Conservation (phyloP, 2,329 filamentous ascomycete species). For the Zasmidium angulare region DNA sequence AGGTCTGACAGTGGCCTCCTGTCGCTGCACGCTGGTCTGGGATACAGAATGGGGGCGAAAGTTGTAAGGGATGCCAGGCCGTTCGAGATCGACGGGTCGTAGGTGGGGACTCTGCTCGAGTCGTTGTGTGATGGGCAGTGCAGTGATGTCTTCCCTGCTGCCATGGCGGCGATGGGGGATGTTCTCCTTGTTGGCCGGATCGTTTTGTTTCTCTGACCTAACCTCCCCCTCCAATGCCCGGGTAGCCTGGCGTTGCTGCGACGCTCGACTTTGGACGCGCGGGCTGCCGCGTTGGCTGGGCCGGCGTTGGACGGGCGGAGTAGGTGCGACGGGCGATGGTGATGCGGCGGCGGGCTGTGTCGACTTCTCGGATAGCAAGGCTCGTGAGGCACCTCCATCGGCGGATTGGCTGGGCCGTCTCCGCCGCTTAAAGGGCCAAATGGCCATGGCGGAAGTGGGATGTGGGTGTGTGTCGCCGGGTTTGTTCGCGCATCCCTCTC, state of each 20-base stretch:
- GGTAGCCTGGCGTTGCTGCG: slow-evolving; percentile 13
- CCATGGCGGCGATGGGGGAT: slow-evolving; percentile 31
- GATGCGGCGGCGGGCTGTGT: slow-evolving; percentile 17
- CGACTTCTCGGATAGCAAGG: slow-evolving; percentile 54
- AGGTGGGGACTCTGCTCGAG: slow-evolving; percentile 51
- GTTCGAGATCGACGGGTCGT: slow-evolving; percentile 41
- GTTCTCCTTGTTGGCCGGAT: slow-evolving; percentile 25
- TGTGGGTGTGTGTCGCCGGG: too few species aligned
- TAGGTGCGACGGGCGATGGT: slow-evolving; percentile 1
- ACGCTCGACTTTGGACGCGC: slow-evolving; percentile 14
- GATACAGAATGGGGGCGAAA: slow-evolving; percentile 36
- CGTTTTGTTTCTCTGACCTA: slow-evolving; percentile 12
- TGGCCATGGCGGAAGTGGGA: slow-evolving; percentile 63
- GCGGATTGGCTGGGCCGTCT: slow-evolving; percentile 38
- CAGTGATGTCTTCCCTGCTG: slow-evolving; percentile 49
- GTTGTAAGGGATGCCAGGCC: slow-evolving; percentile 44
- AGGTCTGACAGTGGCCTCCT: slow-evolving; percentile 18
- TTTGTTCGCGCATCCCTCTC: slow-evolving; percentile 20
- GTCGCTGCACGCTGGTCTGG: slow-evolving; percentile 29
- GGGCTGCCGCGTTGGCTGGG: slow-evolving; percentile 19
- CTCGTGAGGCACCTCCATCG: slow-evolving; percentile 22
- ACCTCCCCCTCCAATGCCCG: too few species aligned
- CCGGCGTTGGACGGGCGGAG: slow-evolving; percentile 13
- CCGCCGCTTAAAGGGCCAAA: slow-evolving; percentile 81
- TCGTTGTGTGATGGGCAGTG: slow-evolving; percentile 42